phyloP scores from a whole-genome alignment of 805 yeast species.

The Starmerella vitae region DNA sequence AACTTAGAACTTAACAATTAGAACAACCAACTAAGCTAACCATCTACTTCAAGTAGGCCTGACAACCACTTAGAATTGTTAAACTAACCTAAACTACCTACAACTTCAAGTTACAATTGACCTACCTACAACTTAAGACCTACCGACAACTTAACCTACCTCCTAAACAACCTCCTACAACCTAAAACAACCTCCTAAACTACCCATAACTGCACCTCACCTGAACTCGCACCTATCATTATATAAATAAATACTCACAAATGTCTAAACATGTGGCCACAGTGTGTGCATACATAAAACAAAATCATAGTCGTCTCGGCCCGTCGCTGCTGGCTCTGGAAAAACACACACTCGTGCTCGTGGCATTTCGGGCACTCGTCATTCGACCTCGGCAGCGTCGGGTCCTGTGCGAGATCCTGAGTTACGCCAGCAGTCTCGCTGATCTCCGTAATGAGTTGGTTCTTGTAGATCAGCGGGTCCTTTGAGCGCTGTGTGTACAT shows the following conservation, averaged over 20 bases:
- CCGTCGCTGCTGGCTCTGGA: constrained; percentile 90
- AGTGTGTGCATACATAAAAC: constrained; percentile 80
- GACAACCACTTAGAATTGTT: no score
- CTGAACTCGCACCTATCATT: neutral
- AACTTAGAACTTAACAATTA: no score
- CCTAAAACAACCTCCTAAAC: no score
- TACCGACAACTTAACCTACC: no score
- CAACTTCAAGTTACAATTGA: no score
- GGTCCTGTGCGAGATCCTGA: constrained; percentile 88
- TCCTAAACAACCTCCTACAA: no score
- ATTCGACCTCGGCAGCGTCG: constrained; percentile 93
- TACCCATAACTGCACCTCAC: no score
- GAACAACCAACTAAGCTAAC: no score
- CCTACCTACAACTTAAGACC: no score
- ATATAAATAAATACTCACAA: neutral
- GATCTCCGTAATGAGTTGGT: constrained; percentile 80
- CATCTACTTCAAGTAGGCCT: no score
- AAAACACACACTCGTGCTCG: constrained; percentile 83
- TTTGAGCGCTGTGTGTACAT: constrained; percentile 85
- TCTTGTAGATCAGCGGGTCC: constrained; percentile 71
- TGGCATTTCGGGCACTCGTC: constrained; percentile 85
- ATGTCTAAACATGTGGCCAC: constrained; percentile 54
- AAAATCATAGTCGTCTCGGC: constrained; percentile 87
- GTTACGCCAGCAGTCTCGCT: constrained; percentile 95
- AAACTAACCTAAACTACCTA: no score